Conservation (phyloP, 2,329 filamentous ascomycete species). For the Talaromyces funiculosus region DNA sequence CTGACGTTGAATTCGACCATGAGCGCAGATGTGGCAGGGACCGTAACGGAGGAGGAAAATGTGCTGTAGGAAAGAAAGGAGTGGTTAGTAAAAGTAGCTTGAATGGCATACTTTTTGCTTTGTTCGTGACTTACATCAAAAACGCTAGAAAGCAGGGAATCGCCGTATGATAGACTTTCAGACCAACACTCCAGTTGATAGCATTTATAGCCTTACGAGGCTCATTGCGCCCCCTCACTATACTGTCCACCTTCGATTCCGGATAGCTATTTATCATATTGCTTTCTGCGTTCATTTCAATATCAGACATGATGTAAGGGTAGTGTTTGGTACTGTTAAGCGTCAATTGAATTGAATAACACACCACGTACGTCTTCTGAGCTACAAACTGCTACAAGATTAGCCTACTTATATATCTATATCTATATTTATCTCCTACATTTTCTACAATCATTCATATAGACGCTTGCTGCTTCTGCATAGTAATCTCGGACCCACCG, state of each 20-base stretch:
- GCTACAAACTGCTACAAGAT: background rate
- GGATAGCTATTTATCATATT: background rate
- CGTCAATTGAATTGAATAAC: background rate
- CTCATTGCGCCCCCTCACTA: background rate
- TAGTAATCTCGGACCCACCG: background rate
- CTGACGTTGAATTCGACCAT: constrained; percentile 18
- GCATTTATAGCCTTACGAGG: constrained; percentile 12
- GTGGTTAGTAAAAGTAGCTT: constrained; percentile 7
- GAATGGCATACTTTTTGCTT: background rate
- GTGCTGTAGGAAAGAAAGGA: constrained; percentile 6
- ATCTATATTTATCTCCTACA: background rate
- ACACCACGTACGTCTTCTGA: background rate
- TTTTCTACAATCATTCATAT: background rate
- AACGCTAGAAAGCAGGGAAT: constrained; percentile 17
- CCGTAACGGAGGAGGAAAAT: constrained; percentile 3
- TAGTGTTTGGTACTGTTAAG: background rate
- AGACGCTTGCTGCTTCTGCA: background rate
- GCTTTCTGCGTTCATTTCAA: background rate
- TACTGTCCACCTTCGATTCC: background rate
- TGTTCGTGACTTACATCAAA: constrained; percentile 15
- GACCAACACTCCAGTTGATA: constrained; percentile 13
- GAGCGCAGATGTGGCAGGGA: constrained; percentile 8
- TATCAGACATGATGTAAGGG: background rate
- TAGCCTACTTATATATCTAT: background rate
- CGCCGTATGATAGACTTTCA: constrained; percentile 18